phyloP scores from a whole-genome alignment of 331 rosid genomes.

The Erythrophleum ivorense region DNA sequence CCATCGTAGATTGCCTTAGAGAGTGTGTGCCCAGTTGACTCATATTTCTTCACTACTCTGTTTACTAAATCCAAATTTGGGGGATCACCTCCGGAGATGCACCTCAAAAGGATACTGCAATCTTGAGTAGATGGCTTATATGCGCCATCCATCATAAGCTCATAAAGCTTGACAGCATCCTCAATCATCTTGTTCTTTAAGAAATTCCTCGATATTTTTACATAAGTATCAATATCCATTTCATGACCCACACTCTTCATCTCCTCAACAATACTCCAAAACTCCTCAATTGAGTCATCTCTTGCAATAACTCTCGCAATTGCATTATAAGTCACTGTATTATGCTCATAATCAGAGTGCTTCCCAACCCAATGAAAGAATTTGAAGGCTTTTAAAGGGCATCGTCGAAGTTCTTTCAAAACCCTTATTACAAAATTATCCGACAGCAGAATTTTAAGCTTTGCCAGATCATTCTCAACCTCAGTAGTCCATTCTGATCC shows the following conservation, averaged over 20 bases:
- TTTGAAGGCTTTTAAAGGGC: slow-evolving; percentile 59
- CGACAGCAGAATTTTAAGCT: slow-evolving; percentile 50
- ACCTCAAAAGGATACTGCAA: slow-evolving; percentile 58
- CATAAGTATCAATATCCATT: slow-evolving; percentile 78
- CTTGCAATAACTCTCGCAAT: slow-evolving; percentile 68
- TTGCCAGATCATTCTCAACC: slow-evolving; percentile 56
- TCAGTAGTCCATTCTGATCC: slow-evolving; percentile 64
- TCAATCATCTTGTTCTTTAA: slow-evolving; percentile 68
- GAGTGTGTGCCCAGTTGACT: slow-evolving; percentile 60
- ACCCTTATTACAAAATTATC: slow-evolving; percentile 68
- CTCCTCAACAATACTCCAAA: slow-evolving; percentile 76
- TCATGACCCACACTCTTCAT: slow-evolving; percentile 64
- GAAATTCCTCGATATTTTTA: slow-evolving; percentile 73
- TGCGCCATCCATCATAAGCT: slow-evolving; percentile 90
- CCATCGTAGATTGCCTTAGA: slow-evolving; percentile 81
- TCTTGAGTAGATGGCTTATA: slow-evolving; percentile 70
- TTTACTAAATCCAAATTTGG: slow-evolving; percentile 68
- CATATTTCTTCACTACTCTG: slow-evolving; percentile 73
- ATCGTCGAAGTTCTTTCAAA: slow-evolving; percentile 62
- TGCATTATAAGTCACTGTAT: slow-evolving; percentile 71
- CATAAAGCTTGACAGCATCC: slow-evolving; percentile 89
- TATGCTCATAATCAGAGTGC: slow-evolving; percentile 56
- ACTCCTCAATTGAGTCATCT: slow-evolving; percentile 58
- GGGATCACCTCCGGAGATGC: slow-evolving; percentile 48
- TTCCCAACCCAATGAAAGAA: slow-evolving; percentile 73